Percentiles rank a stretch among this genome's conserved stretches.
These are phyloP conservation scores for Arxiozyma slooffiae DNA, from an alignment of 1,139 yeast genomes.

Conservation along the genomic window DNA sequence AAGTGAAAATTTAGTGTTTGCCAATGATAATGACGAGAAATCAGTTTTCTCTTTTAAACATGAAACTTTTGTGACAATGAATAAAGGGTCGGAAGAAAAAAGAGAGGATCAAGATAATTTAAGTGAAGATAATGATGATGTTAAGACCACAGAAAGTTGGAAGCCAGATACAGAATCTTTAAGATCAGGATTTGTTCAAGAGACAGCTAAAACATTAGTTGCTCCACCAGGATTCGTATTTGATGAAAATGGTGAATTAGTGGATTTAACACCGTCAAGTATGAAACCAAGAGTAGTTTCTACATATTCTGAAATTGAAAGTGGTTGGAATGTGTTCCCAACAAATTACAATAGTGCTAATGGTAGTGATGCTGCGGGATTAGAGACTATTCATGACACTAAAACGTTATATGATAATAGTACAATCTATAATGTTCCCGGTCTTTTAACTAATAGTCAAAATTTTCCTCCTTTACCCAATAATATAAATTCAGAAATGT, in stretches of 20 bases:
- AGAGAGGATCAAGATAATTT: not conserved
- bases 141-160: slow-evolving; percentile 15
- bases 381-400: slow-evolving; percentile 28
- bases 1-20: not conserved
- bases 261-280: slow-evolving; percentile 24
- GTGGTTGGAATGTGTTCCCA: slow-evolving; percentile 32
- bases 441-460: slow-evolving; percentile 21
- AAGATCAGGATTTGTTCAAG: slow-evolving; percentile 26
- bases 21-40: not conserved
- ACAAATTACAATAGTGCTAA: slow-evolving; percentile 9
- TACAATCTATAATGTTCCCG: slow-evolving; percentile 31
- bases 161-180: slow-evolving; percentile 27
- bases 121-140: slow-evolving; percentile 4
- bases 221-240: slow-evolving; percentile 27
- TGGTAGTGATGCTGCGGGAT: slow-evolving; percentile 14
- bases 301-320: slow-evolving; percentile 27
- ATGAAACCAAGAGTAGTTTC: slow-evolving; percentile 24
- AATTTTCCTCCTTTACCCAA: slow-evolving; percentile 29
- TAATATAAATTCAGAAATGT: slow-evolving; percentile 6
- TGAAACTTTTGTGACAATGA: not conserved
- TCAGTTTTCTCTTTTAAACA: not conserved
- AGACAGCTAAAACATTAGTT: slow-evolving; percentile 15
- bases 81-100: not conserved
- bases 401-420: slow-evolving; percentile 30
- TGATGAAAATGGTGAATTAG: slow-evolving; percentile 25